Percentiles rank a stretch among this genome's conserved stretches.
Conservation (phyloP, 352 stramenopile genomes). For the Detonula confervacea region DNA sequence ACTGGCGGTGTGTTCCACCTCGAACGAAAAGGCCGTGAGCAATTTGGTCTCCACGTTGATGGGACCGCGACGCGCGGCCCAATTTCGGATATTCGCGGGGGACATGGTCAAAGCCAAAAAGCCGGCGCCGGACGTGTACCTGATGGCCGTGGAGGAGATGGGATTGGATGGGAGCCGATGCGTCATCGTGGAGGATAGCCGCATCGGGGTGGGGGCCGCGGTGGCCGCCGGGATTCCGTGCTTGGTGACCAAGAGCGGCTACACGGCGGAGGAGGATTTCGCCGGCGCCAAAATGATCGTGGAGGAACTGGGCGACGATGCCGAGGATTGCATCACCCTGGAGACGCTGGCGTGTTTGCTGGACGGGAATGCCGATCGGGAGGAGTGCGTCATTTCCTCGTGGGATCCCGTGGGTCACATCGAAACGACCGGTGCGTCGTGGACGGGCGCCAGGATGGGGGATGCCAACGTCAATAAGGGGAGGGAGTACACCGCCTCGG, state of each 20-base stretch:
- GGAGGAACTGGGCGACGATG: slow-evolving; percentile 76
- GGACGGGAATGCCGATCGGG: neutral
- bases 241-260: slow-evolving; percentile 76
- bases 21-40: slow-evolving; percentile 77
- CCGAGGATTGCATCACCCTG: slow-evolving; percentile 57
- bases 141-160: slow-evolving; percentile 85
- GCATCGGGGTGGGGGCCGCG: slow-evolving; percentile 85
- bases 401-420: slow-evolving; percentile 25
- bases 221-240: slow-evolving; percentile 84
- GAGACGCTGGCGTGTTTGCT: slow-evolving; percentile 65
- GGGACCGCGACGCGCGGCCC: slow-evolving; percentile 67
- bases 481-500: slow-evolving; percentile 19
- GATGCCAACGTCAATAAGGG: slow-evolving; percentile 14
- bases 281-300: slow-evolving; percentile 77
- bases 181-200: slow-evolving; percentile 88
- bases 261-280: slow-evolving; percentile 80
- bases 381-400: slow-evolving; percentile 2
- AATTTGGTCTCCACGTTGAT: slow-evolving; percentile 84
- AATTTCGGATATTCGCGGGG: slow-evolving; percentile 87
- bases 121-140: slow-evolving; percentile 87
- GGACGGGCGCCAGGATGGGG: no score
- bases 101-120: slow-evolving; percentile 88
- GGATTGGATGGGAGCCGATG: slow-evolving; percentile 81
- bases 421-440: slow-evolving; percentile 28
- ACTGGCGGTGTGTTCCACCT: slow-evolving; percentile 84